Base-by-base conservation (phyloP, 495 filamentous ascomycete genomes). In the Penicillium angulare region DNA sequence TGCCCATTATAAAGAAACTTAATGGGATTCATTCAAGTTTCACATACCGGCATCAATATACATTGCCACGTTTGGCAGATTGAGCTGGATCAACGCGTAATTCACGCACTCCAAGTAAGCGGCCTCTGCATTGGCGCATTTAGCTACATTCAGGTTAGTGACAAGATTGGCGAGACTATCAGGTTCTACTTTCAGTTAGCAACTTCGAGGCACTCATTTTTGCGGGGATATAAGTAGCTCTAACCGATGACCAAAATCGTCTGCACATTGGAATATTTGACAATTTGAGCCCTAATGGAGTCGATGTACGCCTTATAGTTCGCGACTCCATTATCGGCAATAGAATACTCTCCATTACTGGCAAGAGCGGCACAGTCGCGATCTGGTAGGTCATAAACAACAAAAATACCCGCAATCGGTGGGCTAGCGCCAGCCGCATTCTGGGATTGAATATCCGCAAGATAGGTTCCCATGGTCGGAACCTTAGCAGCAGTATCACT, bases 131-230 rank as follows among this genome's bases (percentile, higher is more conserved):
- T 80, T 69, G 47, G 83, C 66, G 70, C 88, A 92, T 38, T 86
- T 81, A 16, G 72, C 45, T 29, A 84, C 67, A 61, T 75, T 74
- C 63, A 77, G 54, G 71, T 92, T 91, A 70, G 88, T 92, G 56
- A 91, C 83, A 57, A 91, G 66, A 74, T 92, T 92, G 55, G 86
- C 84, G 33, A 91, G 78, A 50, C 84, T 87, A 72, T 91, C 88
- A 53, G 88, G 88, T 69, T 92, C 88, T 73, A 34, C 3, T 57
- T 79, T 31, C 78, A 60, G 84, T 67, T 44, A 86, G 72, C 32
- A 70, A 69, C 44, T 80, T 68, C 43, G 77, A 71, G 47, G 72
- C 73, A 63, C 80, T 79, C 56, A 78, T 72, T 71, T 79, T 29
- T 16, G n/a, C 1, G 24, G 12, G 15, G 13, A 3, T 6, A 7